phyloP scores from a whole-genome alignment of 2,329 filamentous ascomycete species.

The Colletotrichum sp. region DNA sequence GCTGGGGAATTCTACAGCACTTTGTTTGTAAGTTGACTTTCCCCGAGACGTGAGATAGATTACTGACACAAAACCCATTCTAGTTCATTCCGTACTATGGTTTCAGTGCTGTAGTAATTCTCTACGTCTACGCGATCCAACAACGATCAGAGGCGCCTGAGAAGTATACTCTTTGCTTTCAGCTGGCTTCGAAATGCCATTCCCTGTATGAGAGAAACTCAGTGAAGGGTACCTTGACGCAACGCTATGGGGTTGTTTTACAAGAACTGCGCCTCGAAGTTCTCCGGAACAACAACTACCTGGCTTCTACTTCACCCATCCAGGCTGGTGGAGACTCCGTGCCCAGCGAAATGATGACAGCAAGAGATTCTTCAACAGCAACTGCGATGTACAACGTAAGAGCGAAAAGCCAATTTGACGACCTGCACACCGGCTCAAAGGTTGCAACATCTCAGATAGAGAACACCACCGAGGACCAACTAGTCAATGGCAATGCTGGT shows the following conservation, averaged over 20 bases:
- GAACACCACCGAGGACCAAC: background rate
- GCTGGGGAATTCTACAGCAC: constrained; percentile 40
- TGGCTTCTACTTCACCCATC: constrained; percentile 1
- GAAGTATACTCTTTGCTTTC: constrained; percentile 33
- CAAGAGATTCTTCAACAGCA: background rate
- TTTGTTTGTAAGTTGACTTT: constrained; percentile 38
- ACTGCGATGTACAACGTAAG: accelerated
- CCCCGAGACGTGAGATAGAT: no score
- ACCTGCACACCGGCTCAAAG: background rate
- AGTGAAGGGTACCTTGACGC: constrained; percentile 39
- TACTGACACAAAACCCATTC: no score
- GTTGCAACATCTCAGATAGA: background rate
- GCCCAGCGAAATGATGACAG: background rate
- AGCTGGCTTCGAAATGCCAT: constrained; percentile 43
- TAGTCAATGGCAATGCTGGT: background rate
- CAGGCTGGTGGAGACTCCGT: background rate
- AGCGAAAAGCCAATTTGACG: background rate
- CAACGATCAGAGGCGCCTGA: constrained; percentile 29
- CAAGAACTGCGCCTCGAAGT: constrained; percentile 36
- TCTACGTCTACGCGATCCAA: constrained; percentile 50
- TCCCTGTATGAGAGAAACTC: constrained; percentile 39
- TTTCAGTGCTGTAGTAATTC: constrained; percentile 47
- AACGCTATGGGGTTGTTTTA: constrained; percentile 45
- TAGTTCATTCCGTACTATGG: constrained; percentile 45
- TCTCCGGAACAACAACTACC: constrained; percentile 25